A percentile compares a stretch with the other conserved stretches of the same genome.
Evolutionary conservation across 331 rosid genomes (phyloP).

Genomic region (Quercus lobata): DNA sequence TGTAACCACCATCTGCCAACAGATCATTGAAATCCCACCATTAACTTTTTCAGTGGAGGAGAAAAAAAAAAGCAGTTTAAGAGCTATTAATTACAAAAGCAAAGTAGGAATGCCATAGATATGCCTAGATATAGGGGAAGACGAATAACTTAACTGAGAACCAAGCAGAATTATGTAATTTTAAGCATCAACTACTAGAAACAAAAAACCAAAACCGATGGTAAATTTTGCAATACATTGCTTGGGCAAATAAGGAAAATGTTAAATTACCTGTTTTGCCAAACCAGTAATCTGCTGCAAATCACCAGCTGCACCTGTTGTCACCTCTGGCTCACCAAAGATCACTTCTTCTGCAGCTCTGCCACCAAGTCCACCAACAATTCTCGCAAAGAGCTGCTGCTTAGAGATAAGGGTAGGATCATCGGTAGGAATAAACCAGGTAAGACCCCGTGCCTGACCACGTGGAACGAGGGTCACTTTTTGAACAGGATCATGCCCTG

Average conservation of each 20-base stretch:
- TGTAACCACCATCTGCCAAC: conserved; percentile 82
- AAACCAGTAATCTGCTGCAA: conserved; percentile 89
- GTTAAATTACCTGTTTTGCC: conserved; percentile 79
- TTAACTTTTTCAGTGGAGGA: not conserved
- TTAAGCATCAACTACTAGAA: not conserved
- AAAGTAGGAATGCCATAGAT: not conserved
- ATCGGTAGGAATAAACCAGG: conserved; percentile 95
- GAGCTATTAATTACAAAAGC: not conserved
- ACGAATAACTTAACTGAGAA: not conserved
- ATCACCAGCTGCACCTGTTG: conserved; percentile 98
- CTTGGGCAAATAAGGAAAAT: not conserved
- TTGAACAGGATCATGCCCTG: conserved; percentile 96
- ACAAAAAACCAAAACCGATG: not conserved
- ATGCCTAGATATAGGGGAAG: not conserved
- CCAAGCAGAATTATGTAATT: not conserved
- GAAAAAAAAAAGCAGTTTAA: not conserved
- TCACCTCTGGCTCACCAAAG: conserved; percentile 95
- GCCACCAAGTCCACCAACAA: conserved; percentile 97
- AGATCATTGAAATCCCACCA: conserved; percentile 4
- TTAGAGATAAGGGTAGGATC: conserved; percentile 94
- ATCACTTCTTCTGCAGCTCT: conserved; percentile 97
- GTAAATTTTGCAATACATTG: not conserved
- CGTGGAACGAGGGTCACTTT: conserved; percentile 93
- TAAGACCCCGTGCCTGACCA: conserved; percentile 98
- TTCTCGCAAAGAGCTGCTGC: conserved; percentile 97